Evolutionary conservation across 225 moss, liverwort and hornwort genomes (phyloP), one percentile per base, ranked within the genome.

Genomic region (Anthoceros angustus): DNA sequence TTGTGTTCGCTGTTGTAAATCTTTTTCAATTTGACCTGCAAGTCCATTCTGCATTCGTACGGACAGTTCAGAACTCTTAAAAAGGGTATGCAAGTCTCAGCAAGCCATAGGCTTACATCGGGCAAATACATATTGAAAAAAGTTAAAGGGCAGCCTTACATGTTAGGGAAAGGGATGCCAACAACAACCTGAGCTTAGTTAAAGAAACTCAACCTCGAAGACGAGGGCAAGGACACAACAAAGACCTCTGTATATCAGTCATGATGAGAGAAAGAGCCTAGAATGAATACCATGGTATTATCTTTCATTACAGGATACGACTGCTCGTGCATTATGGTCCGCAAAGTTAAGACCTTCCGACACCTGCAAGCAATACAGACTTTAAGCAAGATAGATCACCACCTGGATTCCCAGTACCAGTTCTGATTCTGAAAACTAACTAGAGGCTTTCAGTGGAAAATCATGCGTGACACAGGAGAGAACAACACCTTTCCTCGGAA

Each of bases 281-380:
- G 32, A 32, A 4, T 10, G 45, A 46, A 46, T 46, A 46, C 45
- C 45, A 46, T 10, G 45, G 45, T 16, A 46, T 11, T 6, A 32
- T 32, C 32, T 32, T 32, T 32, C 32, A 32, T 4, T 48, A 43
- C 68, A 79, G 84, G 84, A 84, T 85, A 88, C 85, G 65, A 88
- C 88, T 64, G 83, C 78, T 62, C 88, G 77, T 40, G 88, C 88
- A 77, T 85, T 77, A 63, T 73, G 77, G 73, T 88, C 83, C 41
- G 88, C 77, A 69, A 88, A 88, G 68, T 88, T 83, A 26, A 88
- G 79, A 43, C 88, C 88, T 66, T 88, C 88, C 55, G 88, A 88
- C 8, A 88, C 88, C 87, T 87, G 79, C 72, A 74, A 18, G 15
- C 64, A 69, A 40, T 12, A 39, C 18, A 38, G 39, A 43, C 25